A percentile compares a stretch with the other conserved stretches of the same genome.
Evolutionary conservation across 352 stramenopile genomes (phyloP).

Genomic region (Thalassiosira livingstoniorum): DNA sequence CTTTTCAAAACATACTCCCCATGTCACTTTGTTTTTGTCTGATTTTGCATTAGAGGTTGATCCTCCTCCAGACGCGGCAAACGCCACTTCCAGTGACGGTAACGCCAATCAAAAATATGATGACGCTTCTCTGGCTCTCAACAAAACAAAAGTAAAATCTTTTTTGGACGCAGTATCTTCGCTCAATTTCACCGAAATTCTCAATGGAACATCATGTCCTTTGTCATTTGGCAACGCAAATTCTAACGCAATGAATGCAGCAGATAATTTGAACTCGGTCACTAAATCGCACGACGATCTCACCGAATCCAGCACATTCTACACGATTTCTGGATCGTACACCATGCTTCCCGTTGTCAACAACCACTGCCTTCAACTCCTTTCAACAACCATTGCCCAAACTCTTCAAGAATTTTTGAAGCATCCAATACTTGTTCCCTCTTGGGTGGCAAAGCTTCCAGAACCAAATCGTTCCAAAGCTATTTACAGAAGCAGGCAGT

Average conservation of each 20-base stretch:
- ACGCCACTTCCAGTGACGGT: background rate
- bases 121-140: conserved; percentile 18
- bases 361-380: conserved; percentile 39
- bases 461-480: conserved; percentile 21
- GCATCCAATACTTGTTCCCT: conserved; percentile 29
- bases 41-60: conserved; percentile 59
- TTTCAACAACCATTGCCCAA: conserved; percentile 33
- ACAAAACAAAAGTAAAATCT: conserved; percentile 43
- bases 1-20: conserved; percentile 46
- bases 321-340: conserved; percentile 43
- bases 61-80: background rate
- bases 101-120: no score
- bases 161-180: conserved; percentile 42
- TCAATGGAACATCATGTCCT: conserved; percentile 11
- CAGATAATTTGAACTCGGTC: background rate
- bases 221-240: conserved; percentile 4
- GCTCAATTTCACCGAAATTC: conserved; percentile 31
- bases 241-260: background rate
- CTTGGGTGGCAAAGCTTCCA: conserved; percentile 44
- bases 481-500: conserved; percentile 35
- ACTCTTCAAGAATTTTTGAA: conserved; percentile 28
- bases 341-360: conserved; percentile 49
- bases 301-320: conserved; percentile 13
- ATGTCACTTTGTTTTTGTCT: conserved; percentile 58
- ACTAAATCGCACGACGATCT: conserved; percentile 3